Percentiles rank a stretch among this genome's conserved stretches.
These are phyloP conservation scores for Metschnikowia cubensis DNA, from an alignment of 805 yeast genomes.

Conservation along the genomic window DNA sequence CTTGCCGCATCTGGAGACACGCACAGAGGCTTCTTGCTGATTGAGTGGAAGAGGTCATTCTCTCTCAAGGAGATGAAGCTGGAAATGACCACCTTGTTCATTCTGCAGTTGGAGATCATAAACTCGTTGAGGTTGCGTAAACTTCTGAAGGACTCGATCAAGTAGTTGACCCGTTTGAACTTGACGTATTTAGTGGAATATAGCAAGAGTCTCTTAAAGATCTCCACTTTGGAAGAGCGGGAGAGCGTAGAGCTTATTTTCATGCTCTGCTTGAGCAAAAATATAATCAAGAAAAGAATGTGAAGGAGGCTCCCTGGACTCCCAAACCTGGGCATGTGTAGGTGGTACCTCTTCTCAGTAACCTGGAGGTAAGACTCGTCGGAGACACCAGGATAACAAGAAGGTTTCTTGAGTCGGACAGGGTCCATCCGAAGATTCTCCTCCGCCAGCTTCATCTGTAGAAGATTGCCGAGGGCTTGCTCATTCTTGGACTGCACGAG, in stretches of 20 bases:
- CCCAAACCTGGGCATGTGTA: constrained; percentile 3
- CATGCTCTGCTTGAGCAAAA: constrained; percentile 23
- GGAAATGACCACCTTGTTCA: constrained; percentile 35
- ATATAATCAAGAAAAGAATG: constrained; percentile 25
- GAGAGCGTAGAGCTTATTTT: constrained; percentile 6
- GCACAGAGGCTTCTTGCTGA: constrained; percentile 7
- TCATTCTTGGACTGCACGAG: constrained; percentile 43
- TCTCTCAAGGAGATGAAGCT: constrained; percentile 32
- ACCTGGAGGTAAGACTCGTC: constrained; percentile 23
- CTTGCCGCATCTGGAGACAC: constrained; percentile 1
- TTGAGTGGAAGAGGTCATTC: constrained; percentile 22
- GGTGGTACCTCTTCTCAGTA: constrained; percentile 14
- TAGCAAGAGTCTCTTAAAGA: constrained; percentile 31
- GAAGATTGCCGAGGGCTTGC: constrained; percentile 24
- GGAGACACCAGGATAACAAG: constrained; percentile 4
- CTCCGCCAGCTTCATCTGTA: constrained; percentile 4
- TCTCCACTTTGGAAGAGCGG: constrained; percentile 15
- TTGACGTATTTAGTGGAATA: constrained; percentile 27
- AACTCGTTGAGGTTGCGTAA: constrained; percentile 26
- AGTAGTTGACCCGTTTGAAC: constrained; percentile 20
- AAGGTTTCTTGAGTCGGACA: neutral
- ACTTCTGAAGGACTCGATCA: constrained; percentile 23
- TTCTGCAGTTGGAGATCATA: constrained; percentile 29
- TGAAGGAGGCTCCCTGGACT: constrained; percentile 15
- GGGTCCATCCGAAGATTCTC: constrained; percentile 2